Percentiles rank a stretch among this genome's conserved stretches.
Evolutionary conservation across 2,329 filamentous ascomycete genomes (phyloP).

Genomic region (Berkeleyomyces rouxiae): DNA sequence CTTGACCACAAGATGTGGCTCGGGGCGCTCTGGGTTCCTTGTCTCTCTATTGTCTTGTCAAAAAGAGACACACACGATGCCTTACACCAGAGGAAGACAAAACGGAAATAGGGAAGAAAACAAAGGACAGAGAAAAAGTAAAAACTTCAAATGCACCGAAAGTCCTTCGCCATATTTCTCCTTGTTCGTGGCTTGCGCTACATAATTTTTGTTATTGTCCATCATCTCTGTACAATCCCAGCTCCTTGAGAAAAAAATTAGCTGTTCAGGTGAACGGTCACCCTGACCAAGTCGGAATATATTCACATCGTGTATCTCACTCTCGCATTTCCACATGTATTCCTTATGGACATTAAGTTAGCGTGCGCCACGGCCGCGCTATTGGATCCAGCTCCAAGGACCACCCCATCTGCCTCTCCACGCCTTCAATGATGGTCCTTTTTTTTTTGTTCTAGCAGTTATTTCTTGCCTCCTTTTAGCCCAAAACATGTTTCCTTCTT

Average conservation of each 20-base stretch:
- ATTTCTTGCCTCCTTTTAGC: not conserved
- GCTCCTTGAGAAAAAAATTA: not conserved
- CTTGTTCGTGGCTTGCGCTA: not conserved
- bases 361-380: not conserved
- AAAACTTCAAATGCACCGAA: not conserved
- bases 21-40: too few relatives aligned
- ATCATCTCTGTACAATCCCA: not conserved
- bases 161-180: not conserved
- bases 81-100: not conserved
- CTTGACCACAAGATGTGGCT: too few relatives aligned
- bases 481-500: not conserved
- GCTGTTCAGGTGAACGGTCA: not conserved
- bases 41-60: not conserved
- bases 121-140: not conserved
- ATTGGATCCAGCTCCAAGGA: not conserved
- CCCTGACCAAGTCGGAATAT: not conserved
- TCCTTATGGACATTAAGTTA: not conserved
- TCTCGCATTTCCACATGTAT: not conserved
- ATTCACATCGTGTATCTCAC: not conserved
- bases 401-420: not conserved
- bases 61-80: not conserved
- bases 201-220: not conserved
- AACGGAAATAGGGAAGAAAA: not conserved
- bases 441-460: not conserved
- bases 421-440: not conserved